Base-by-base conservation (phyloP, 1,284 basidiomycete species). In the Mycena citricolor region DNA sequence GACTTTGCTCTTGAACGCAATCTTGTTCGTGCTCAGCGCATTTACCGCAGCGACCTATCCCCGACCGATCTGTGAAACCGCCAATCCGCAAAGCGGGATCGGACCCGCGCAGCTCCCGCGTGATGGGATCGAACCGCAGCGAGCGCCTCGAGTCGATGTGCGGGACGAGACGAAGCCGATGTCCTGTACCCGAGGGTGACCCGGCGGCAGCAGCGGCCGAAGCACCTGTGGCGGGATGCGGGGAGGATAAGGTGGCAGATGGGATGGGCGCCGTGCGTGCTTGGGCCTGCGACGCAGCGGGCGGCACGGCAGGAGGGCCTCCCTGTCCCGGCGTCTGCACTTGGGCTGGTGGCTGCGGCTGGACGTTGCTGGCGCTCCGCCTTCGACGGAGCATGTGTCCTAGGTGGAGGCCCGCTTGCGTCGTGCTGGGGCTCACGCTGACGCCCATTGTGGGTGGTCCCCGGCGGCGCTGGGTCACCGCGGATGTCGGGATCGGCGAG, bases 1-100 rank as follows among this genome's bases (percentile, higher is more conserved):
- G 60, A 98, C 95, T 64, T 98, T 98, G 64, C 83, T 88, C 68
- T 91, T 91, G 78, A 99, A 99, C 0, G 94, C 94, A 35, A 98
- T 82, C 61, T 92, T 92, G 61, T 85, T 83, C 21, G 84, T 81
- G 23, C 79, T 80, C 31, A 85, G 68, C 22, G 88, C 81, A 55
- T 85, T 86, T 51, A 82, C 76, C 7, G 81, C 82, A 16, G 78
- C 75, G 40, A 83, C 81, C 81, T 16, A 83, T 63, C 11, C 86
- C 79, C n/a, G 78, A 78, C 44, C 83, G 77, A 61, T 95, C 94
- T 0, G 91, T 95, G 74, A 95, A 97, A 29, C 93, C 79, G 2
- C 93, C 93, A 46, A 97, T 90, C 54, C 92, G 90, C 14, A 97
- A 74, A 0, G 90, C 68, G 0, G 79, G 59, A 54, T 82, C 83